Conservation (phyloP, 331 rosid genomes). For the Telfairia occidentalis region DNA sequence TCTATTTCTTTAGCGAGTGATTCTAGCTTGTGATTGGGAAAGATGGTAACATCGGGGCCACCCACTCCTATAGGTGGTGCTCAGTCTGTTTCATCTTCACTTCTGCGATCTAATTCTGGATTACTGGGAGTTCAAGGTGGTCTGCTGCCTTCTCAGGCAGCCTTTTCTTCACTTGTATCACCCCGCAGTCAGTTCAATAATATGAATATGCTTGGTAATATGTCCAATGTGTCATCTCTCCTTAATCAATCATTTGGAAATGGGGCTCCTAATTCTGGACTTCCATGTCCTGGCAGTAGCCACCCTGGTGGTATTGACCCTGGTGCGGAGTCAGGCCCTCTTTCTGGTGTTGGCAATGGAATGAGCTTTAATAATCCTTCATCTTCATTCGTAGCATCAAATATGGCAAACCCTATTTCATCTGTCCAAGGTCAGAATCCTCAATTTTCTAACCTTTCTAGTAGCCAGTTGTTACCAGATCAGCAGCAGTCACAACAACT, state of each 20-base stretch:
- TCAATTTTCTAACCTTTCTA: conserved; percentile 57
- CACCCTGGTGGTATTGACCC: conserved; percentile 61
- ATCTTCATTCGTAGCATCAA: conserved; percentile 53
- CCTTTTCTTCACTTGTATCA: conserved; percentile 58
- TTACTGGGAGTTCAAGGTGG: conserved; percentile 78
- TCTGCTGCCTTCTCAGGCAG: conserved; percentile 53
- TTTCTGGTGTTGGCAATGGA: conserved; percentile 58
- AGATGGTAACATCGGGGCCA: conserved; percentile 87
- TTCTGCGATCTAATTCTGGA: conserved; percentile 78
- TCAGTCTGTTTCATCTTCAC: conserved; percentile 79
- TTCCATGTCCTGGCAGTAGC: conserved; percentile 52
- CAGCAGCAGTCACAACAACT: conserved; percentile 76
- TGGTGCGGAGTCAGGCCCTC: conserved; percentile 64
- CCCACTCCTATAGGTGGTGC: conserved; percentile 74
- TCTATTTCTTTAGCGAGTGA: conserved; percentile 29
- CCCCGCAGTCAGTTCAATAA: conserved; percentile 50
- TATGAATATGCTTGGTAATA: conserved; percentile 72
- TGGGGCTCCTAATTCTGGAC: conserved; percentile 65
- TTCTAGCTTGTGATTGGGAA: conserved; percentile 25
- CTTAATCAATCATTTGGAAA: conserved; percentile 66
- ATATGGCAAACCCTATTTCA: conserved; percentile 51
- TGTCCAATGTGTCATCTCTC: conserved; percentile 62
- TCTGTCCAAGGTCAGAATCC: conserved; percentile 78
- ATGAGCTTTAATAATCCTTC: conserved; percentile 52
- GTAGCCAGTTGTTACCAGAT: conserved; percentile 58